These are phyloP conservation scores for Alternaria consortialis DNA, from an alignment of 2,329 filamentous ascomycete genomes.

Conservation along the genomic window DNA sequence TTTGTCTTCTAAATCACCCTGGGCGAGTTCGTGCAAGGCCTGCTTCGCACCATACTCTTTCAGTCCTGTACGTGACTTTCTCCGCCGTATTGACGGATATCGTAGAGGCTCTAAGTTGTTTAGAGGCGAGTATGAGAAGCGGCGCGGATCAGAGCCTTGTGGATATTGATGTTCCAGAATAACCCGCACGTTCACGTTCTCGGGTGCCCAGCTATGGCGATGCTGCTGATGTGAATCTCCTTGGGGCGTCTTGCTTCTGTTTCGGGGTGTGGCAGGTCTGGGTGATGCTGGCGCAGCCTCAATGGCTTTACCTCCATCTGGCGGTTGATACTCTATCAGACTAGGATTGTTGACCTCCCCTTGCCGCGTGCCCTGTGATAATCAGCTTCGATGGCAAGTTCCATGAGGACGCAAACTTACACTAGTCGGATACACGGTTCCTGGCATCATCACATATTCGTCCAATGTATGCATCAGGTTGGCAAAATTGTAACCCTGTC, in stretches of 20 bases:
- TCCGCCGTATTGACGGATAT: constrained; percentile 34
- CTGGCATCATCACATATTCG: constrained; percentile 58
- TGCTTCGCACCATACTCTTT: constrained; percentile 38
- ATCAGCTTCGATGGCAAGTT: not conserved
- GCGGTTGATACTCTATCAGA: not conserved
- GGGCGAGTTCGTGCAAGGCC: constrained; percentile 31
- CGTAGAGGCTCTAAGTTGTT: constrained; percentile 24
- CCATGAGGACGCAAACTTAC: constrained; percentile 13
- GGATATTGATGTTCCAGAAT: constrained; percentile 36
- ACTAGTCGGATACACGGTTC: constrained; percentile 51
- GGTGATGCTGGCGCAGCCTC: constrained; percentile 10
- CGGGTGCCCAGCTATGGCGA: constrained; percentile 35
- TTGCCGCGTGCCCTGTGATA: constrained; percentile 14
- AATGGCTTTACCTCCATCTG: constrained; percentile 14
- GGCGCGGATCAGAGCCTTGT: constrained; percentile 22
- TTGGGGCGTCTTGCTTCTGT: constrained; percentile 4
- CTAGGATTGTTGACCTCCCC: constrained; percentile 8
- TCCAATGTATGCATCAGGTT: constrained; percentile 52
- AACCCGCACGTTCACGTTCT: constrained; percentile 41
- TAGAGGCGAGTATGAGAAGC: constrained; percentile 32
- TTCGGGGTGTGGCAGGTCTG: constrained; percentile 11
- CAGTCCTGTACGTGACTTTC: constrained; percentile 35
- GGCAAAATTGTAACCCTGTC: constrained; percentile 58
- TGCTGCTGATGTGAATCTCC: constrained; percentile 11
- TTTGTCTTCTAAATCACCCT: constrained; percentile 21